Percentiles rank a stretch among this genome's conserved stretches.
These are phyloP conservation scores for Pyrenophora tritici-repentis DNA, from an alignment of 2,329 filamentous ascomycete species.

Conservation along the genomic window DNA sequence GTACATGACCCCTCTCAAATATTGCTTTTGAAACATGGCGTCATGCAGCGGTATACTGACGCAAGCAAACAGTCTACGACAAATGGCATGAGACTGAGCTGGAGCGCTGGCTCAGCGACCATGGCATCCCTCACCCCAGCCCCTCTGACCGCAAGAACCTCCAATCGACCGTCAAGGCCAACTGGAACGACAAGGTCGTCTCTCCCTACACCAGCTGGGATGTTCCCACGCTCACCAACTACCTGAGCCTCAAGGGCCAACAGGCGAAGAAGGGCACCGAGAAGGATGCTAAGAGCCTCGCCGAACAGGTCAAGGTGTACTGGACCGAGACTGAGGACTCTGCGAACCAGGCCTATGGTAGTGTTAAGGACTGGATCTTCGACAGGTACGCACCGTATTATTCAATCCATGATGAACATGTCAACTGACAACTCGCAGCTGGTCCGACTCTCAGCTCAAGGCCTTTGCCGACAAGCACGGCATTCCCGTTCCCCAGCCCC, in stretches of 20 bases:
- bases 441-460: slow-evolving; percentile 93
- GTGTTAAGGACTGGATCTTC: slow-evolving; percentile 87
- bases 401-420: background rate
- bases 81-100: slow-evolving; percentile 99
- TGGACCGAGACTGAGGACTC: slow-evolving; percentile 84
- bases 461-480: slow-evolving; percentile 86
- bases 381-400: slow-evolving; percentile 63
- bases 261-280: slow-evolving; percentile 70
- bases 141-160: slow-evolving; percentile 92
- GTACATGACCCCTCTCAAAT: slow-evolving; percentile 19
- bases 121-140: slow-evolving; percentile 88
- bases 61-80: slow-evolving; percentile 75
- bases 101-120: slow-evolving; percentile 92
- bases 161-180: slow-evolving; percentile 84
- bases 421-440: slow-evolving; percentile 61
- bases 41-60: slow-evolving; percentile 24
- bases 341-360: slow-evolving; percentile 71
- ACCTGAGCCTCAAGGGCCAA: slow-evolving; percentile 72
- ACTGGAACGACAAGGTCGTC: slow-evolving; percentile 82
- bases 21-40: background rate
- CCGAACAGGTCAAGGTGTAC: slow-evolving; percentile 69
- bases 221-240: slow-evolving; percentile 67
- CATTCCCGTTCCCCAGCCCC: slow-evolving; percentile 86
- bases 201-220: slow-evolving; percentile 81
- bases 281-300: slow-evolving; percentile 69